Percentiles rank a stretch among this genome's conserved stretches.
Evolutionary conservation across 106 monocot genomes (phyloP).

Genomic region (Hemerocallis citrina): DNA sequence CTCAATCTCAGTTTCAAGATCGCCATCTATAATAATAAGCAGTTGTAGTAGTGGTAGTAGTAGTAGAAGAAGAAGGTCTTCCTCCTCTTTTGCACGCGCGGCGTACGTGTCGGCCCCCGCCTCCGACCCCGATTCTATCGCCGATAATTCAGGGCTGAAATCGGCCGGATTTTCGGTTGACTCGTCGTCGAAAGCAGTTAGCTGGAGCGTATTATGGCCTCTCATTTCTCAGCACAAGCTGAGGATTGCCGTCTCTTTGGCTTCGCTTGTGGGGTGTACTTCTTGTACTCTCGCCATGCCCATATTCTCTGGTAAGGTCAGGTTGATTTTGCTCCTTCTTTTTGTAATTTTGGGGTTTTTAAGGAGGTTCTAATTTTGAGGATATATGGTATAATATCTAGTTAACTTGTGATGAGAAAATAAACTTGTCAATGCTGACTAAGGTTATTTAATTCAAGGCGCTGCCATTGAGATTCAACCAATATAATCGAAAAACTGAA

Average conservation of each 20-base stretch:
- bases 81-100: conserved; percentile 1
- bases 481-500: too few species aligned
- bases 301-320: conserved; percentile 59
- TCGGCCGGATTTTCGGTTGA: neutral
- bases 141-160: conserved; percentile 2
- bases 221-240: conserved; percentile 56
- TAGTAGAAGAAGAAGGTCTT: too few species aligned
- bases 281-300: conserved; percentile 90
- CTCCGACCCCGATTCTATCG: conserved; percentile 37
- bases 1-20: too few species aligned
- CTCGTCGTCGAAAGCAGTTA: conserved; percentile 22
- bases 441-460: too few species aligned
- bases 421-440: too few species aligned
- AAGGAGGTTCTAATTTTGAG: too few species aligned
- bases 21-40: too few species aligned
- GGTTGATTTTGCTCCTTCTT: neutral
- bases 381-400: too few species aligned
- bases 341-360: neutral
- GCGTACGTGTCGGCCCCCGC: conserved; percentile 95
- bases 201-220: conserved; percentile 56
- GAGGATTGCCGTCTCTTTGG: conserved; percentile 51
- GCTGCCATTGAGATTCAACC: too few species aligned
- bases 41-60: too few species aligned
- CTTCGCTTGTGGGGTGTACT: conserved; percentile 62
- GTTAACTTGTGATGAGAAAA: too few species aligned